phyloP scores from a whole-genome alignment of 73 alveolate genomes.

The Tetrahymena thermophila region DNA sequence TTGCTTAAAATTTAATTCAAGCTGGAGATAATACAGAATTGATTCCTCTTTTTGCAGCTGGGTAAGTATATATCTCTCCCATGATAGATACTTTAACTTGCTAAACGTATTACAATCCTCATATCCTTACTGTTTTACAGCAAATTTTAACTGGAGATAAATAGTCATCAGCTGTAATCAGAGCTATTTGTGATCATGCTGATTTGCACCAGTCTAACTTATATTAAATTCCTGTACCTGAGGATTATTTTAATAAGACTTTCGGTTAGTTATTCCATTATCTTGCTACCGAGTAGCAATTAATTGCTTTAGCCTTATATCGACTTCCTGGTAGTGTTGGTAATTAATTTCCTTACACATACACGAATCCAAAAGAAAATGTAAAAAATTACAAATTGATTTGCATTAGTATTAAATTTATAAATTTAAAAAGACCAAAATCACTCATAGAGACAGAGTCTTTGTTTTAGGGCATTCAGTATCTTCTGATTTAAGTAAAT shows the following conservation, averaged over 20 bases:
- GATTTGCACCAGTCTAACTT: constrained; percentile 85
- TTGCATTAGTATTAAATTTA: not conserved
- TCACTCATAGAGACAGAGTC: constrained; percentile 38
- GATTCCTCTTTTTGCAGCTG: constrained; percentile 88
- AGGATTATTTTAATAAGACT: constrained; percentile 84
- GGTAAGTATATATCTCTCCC: constrained; percentile 93
- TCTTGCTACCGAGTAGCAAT: constrained; percentile 70
- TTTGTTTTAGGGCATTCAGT: constrained; percentile 27
- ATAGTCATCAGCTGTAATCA: constrained; percentile 57
- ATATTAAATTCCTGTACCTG: constrained; percentile 93
- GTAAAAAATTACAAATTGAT: not conserved
- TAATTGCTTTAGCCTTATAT: constrained; percentile 84
- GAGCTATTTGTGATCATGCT: constrained; percentile 81
- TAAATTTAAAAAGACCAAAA: constrained; percentile 12
- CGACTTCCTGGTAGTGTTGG: constrained; percentile 92
- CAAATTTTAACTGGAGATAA: constrained; percentile 80
- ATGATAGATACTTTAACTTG: constrained; percentile 93
- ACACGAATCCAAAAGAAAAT: constrained; percentile 74
- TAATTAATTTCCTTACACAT: constrained; percentile 88
- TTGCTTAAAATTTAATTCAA: not conserved
- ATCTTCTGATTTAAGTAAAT: constrained; percentile 23
- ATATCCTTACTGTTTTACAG: constrained; percentile 88
- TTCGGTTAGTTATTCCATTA: constrained; percentile 77
- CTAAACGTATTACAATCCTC: constrained; percentile 91
- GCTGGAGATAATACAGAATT: not conserved